Evolutionary conservation across 148 eudicot species (phyloP).

Genomic region (Talinum fruticosum): DNA sequence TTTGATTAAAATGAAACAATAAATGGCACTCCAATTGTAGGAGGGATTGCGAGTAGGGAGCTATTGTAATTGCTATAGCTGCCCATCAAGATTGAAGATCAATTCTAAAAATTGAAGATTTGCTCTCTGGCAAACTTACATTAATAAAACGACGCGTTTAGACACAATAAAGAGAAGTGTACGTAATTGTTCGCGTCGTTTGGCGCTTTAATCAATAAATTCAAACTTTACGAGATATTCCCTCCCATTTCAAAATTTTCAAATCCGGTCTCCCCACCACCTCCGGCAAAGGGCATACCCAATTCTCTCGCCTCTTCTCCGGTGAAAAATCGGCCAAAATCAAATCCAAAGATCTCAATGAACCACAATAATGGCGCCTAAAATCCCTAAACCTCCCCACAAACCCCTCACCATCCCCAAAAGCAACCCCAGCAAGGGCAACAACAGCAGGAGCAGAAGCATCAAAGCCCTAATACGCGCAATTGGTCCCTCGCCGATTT

Average conservation of each 20-base stretch:
- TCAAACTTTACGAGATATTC: background rate
- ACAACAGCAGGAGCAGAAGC: background rate
- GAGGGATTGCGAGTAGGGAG: too few relatives aligned
- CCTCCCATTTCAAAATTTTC: background rate
- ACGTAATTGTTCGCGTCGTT: too few relatives aligned
- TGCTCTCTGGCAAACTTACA: too few relatives aligned
- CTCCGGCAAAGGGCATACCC: background rate
- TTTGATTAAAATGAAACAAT: too few relatives aligned
- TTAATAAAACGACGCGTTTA: too few relatives aligned
- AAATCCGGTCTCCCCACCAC: background rate
- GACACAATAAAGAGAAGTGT: too few relatives aligned
- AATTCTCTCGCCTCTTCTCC: background rate
- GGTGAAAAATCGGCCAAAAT: background rate
- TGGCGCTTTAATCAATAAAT: too few relatives aligned
- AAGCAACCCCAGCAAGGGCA: conserved; percentile 2
- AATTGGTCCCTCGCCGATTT: conserved; percentile 67
- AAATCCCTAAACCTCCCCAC: conserved; percentile 27
- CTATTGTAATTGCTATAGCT: too few relatives aligned
- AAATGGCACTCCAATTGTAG: too few relatives aligned
- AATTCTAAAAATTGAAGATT: too few relatives aligned
- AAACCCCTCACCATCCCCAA: conserved; percentile 19
- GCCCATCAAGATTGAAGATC: too few relatives aligned
- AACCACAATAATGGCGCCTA: conserved; percentile 25
- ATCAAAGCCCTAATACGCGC: conserved; percentile 31
- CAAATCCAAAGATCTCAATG: background rate